Evolutionary conservation across 192 early-diverging fungal species (phyloP), one percentile per base, ranked within the genome.

Genomic region (Umbelopsis isabellina): DNA sequence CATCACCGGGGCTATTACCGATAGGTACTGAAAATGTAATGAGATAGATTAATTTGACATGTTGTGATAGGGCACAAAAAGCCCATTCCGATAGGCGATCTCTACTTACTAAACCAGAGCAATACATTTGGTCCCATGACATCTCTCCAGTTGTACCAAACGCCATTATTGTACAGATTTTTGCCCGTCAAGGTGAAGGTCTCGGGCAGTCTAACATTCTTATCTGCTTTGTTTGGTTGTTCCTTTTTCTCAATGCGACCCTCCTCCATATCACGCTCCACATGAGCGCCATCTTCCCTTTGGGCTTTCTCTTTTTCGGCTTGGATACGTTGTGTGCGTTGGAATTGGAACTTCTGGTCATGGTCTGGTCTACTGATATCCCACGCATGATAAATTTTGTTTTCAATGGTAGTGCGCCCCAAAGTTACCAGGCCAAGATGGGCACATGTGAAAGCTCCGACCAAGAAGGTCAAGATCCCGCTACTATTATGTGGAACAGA

Each of bases 91-190:
- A 30, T 30, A 41, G 37, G 5, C 1, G 37, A 41, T 41, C 37
- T 23, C 37, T 23, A 80, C 80, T 72, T 80, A 85, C 83, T 8
- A 75, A 83, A 86, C 82, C 84, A 86, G 8, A 82, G 71, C 75
- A 79, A 78, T 75, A 76, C 76, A 20, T 78, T 75, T 2, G 41
- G 30, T 18, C 82, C 84, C 84, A 86, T 86, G 46, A 83, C 76
- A n/a, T 75, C 72, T 52, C 73, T 79, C 82, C 82, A 86, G 49
- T 83, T 86, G 20, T 69, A 65, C 67, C 70, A 76, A 11, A 71
- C 67, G n/a, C 80, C 80, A 21, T 81, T 72, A 55, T 83, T 69
- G 70, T 78, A 86, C 8, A 86, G 22, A 33, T 82, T 72, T 51
- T 80, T 75, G 10, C 82, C 84, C 13, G 52, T 53, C 46, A 48